A percentile compares a stretch with the other conserved stretches of the same genome.
Conservation (phyloP, 2,329 filamentous ascomycete species). For the Coniochaeta sp. region DNA sequence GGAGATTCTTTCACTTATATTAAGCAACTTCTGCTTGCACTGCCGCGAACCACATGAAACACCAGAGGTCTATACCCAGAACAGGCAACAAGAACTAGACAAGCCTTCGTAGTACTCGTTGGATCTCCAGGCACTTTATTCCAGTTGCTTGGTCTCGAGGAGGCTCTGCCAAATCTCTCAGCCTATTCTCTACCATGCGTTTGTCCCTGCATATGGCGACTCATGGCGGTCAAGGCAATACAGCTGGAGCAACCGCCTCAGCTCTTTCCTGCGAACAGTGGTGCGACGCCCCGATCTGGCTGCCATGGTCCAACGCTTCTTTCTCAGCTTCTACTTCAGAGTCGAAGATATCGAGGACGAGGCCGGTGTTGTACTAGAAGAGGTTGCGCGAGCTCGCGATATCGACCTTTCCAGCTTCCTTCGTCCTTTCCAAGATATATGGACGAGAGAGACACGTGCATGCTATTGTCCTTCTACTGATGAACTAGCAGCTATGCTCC, state of each 20-base stretch:
- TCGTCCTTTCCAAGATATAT: not conserved
- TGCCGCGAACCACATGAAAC: slow-evolving; percentile 4
- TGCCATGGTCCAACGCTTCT: slow-evolving; percentile 2
- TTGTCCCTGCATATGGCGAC: slow-evolving; percentile 15
- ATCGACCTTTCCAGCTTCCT: not conserved
- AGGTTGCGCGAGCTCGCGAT: slow-evolving; percentile 8
- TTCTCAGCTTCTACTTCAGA: not conserved
- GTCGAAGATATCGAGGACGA: not conserved
- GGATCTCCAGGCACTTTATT: not conserved
- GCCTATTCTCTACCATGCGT: slow-evolving; percentile 14
- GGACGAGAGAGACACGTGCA: not conserved
- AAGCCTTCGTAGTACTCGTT: slow-evolving; percentile 13
- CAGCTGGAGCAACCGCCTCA: slow-evolving; percentile 12
- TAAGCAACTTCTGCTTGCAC: slow-evolving; percentile 10
- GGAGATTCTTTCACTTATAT: slow-evolving; percentile 7
- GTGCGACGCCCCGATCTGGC: slow-evolving; percentile 11
- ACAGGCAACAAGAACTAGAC: not conserved
- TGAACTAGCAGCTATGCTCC: not conserved
- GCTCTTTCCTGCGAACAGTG: slow-evolving; percentile 14
- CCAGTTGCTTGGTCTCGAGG: slow-evolving; percentile 9
- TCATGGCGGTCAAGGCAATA: slow-evolving; percentile 12
- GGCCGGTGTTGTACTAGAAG: not conserved
- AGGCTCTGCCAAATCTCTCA: slow-evolving; percentile 7
- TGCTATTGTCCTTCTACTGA: not conserved
- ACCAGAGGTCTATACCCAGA: slow-evolving; percentile 1